Base-by-base conservation (phyloP, 2,329 filamentous ascomycete genomes). In the Sporothrix phasma region DNA sequence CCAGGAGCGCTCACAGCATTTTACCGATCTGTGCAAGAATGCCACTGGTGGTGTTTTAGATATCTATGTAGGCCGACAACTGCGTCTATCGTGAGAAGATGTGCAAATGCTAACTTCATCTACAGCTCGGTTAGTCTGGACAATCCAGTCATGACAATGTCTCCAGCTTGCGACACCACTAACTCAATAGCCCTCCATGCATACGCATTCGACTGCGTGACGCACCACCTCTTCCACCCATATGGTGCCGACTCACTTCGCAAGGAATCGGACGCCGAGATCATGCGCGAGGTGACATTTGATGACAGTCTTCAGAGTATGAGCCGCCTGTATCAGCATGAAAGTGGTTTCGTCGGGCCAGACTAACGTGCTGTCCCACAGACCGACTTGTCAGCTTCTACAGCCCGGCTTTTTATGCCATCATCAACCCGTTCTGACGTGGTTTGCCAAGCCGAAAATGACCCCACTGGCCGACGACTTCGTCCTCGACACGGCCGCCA, bases 231-330 rank as follows among this genome's bases (percentile, higher is more conserved):
- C n/a, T 88, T 89, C 70, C 84, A 87, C 63, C 85, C 86, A 0
- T 79, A 84, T 64, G 86, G 86, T 1, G 82, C 84, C 1, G 77
- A 85, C 66, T 87, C 85, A 8, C 76, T 89, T 1, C 76, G 80
- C 34, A 74, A 79, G 19, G 68, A 75, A 37, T 71, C 79, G n/a
- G 84, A 89, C 63, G 81, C 84, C 66, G 78, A 81, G 15, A 81
- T 89, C 72, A 88, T 89, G 86, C 80, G 84, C 64, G 84, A 89
- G 69, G 79, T 88, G 2, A 84, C 86, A 0, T 85, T 86, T 65
- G 86, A 89, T 66, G 80, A 87, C 68, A 88, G 85, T 69, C 75
- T 89, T 8, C 83, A 86, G 70, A 86, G 86, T 88, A 69, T 70
- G 81, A 74, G 22, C 8, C 11, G 1, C n/a, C 6, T 15, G n/a